Conservation (phyloP, 345 rosid species). For the Physaria fendleri region DNA sequence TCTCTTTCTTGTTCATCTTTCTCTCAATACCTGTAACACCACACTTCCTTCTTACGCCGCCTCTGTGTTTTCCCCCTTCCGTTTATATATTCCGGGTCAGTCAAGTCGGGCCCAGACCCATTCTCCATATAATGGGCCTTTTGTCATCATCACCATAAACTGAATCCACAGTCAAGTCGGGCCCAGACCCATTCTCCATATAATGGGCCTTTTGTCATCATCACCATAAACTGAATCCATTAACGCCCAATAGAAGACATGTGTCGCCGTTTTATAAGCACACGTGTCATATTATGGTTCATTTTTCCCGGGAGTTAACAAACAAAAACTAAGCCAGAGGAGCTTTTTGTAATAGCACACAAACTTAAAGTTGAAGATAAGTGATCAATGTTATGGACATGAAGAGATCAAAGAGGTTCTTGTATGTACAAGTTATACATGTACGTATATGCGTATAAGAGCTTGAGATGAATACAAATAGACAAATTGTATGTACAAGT, state of each 20-base stretch:
- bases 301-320: constrained; percentile 30
- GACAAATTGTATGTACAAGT: constrained; percentile 26
- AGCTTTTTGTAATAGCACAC: no score
- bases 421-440: constrained; percentile 28
- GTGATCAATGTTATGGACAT: constrained; percentile 11
- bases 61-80: not conserved
- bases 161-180: no score
- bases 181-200: not conserved
- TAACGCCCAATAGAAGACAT: not conserved
- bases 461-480: constrained; percentile 14
- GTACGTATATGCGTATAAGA: constrained; percentile 11
- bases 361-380: constrained; percentile 7
- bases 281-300: constrained; percentile 6
- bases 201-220: not conserved
- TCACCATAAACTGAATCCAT: not conserved
- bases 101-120: not conserved
- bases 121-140: not conserved
- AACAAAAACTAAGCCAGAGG: constrained; percentile 9
- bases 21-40: no score
- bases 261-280: constrained; percentile 14
- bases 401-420: not conserved
- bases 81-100: not conserved
- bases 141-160: not conserved
- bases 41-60: constrained; percentile 19
- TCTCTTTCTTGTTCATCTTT: constrained; percentile 82